Percentiles rank a stretch among this genome's conserved stretches.
phyloP scores from a whole-genome alignment of 768 basidiomycete genomes.

The Collybia nuda region DNA sequence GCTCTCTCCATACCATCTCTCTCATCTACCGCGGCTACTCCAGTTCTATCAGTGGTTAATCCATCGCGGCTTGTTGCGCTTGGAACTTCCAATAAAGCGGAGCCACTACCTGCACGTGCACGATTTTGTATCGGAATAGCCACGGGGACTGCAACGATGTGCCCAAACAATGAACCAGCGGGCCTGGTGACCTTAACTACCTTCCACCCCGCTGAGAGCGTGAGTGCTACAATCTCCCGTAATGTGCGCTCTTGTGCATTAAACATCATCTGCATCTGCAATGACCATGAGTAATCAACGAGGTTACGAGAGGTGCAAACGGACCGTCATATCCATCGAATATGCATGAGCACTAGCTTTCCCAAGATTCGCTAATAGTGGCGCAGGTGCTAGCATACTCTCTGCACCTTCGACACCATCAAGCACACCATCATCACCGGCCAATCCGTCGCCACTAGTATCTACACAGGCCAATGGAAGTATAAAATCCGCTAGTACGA shows the following conservation, averaged over 20 bases:
- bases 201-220: constrained; percentile 61
- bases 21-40: constrained; percentile 7
- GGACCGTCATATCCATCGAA: constrained; percentile 69
- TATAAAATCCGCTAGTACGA: constrained; percentile 73
- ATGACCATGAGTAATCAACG: background rate
- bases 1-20: constrained; percentile 40
- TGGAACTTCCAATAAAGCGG: constrained; percentile 21
- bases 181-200: constrained; percentile 54
- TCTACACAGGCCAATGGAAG: constrained; percentile 71
- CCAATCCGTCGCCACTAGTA: constrained; percentile 25
- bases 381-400: constrained; percentile 52
- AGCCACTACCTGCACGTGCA: constrained; percentile 19
- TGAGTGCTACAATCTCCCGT: constrained; percentile 56
- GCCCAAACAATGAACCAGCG: constrained; percentile 66
- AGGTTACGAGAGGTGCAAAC: constrained; percentile 11
- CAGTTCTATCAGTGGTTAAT: constrained; percentile 5
- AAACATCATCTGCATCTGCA: constrained; percentile 68
- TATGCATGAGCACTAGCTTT: constrained; percentile 71
- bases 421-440: constrained; percentile 18
- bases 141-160: constrained; percentile 67
- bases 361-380: constrained; percentile 72
- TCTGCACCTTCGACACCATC: constrained; percentile 52
- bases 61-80: background rate
- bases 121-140: constrained; percentile 39
- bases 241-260: constrained; percentile 72